Evolutionary conservation across 257 asterid genomes (phyloP), one percentile per base, ranked within the genome.

Genomic region (Solanum sitiens): DNA sequence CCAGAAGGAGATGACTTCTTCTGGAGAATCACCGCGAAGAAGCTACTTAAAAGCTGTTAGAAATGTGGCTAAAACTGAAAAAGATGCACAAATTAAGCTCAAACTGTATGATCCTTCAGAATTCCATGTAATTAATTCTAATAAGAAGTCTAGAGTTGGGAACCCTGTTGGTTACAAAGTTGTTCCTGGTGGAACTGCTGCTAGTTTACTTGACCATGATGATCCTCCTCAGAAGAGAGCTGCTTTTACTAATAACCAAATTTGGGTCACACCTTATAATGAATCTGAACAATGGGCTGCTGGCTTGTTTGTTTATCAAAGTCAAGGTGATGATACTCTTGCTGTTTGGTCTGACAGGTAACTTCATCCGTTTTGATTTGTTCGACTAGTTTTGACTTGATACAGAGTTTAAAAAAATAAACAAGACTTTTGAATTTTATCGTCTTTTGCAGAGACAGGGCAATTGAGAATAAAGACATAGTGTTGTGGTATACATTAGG

Each of bases 401-500:
- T 1, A 59, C 6, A 10, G 9, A 56, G 2, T 56, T 56, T 20
- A 18, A 56, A 20, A 20, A 56, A 56, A 1, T 56, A 56, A 56
- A 18, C 0, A 56, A 7, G 10, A 56, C 65, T 56, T 56, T 8
- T 18, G 1, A 59, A 20, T 59, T 11, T 59, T 59, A 1, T 56
- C 2, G 2, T 59, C 2, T 80, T 16, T 23, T 89, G 88, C 94
- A 95, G 99, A 90, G 94, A 97, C 70, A 91, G 99, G 30, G 67
- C 90, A 2, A 97, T 97, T 23, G 98, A 95, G 93, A 93, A 95
- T 92, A 93, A 90, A 92, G 99, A 97, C 91, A 95, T 97, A 4
- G 99, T 97, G 86, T 4, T 97, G 82, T 97, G 99, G 99, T 97
- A 97, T 68, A 97, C 99, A 30, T 87, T 97, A 86, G 99, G 99